Conservation (phyloP, 495 filamentous ascomycete genomes). For the Xylaria palmicola region DNA sequence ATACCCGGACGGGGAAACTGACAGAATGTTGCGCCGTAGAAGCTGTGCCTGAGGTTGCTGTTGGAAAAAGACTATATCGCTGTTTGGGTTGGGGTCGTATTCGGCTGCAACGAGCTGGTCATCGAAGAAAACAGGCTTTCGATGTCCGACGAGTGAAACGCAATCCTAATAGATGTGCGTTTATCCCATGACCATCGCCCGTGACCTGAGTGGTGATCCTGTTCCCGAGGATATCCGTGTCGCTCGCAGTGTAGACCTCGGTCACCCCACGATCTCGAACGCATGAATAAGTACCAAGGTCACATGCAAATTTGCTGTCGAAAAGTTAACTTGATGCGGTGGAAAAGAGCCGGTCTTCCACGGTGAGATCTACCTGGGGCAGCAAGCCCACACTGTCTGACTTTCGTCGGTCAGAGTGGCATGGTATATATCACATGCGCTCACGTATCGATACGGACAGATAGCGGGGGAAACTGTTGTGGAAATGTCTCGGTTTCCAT, state of each 20-base stretch:
- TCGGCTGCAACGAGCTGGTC: neutral
- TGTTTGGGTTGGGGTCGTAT: neutral
- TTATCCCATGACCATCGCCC: conserved; percentile 10
- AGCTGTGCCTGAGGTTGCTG: neutral
- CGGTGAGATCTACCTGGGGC: conserved; percentile 11
- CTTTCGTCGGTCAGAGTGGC: neutral
- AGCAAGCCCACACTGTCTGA: conserved; percentile 23
- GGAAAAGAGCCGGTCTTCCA: neutral
- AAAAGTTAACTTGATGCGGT: neutral
- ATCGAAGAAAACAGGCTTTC: neutral
- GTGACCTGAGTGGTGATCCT: conserved; percentile 11
- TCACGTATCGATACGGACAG: conserved; percentile 18
- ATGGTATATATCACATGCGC: conserved; percentile 16
- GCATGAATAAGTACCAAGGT: conserved; percentile 15
- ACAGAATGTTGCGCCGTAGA: neutral
- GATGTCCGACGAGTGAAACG: conserved; percentile 21
- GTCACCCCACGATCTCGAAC: neutral
- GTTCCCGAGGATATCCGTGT: conserved; percentile 11
- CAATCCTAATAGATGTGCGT: conserved; percentile 22
- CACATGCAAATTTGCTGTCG: conserved; percentile 12
- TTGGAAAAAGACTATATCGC: neutral
- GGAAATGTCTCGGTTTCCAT: neutral
- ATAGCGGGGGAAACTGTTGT: conserved; percentile 19
- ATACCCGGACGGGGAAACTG: neutral
- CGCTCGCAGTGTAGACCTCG: conserved; percentile 5